Conservation (phyloP, 164 flowering plant genomes). For the Piper longum region DNA sequence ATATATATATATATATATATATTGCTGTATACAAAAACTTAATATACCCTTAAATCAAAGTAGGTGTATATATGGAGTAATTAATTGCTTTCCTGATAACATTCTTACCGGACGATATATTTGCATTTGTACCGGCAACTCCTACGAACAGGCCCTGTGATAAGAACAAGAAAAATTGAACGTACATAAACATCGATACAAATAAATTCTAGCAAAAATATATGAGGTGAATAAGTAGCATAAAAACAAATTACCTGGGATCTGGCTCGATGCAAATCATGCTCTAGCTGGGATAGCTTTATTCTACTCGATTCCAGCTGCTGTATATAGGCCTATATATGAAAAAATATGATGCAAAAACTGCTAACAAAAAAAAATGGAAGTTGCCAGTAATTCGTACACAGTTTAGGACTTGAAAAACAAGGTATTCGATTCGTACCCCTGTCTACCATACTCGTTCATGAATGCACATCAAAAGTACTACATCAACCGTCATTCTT, state of each 20-base stretch:
- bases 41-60: background rate
- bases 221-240: no score
- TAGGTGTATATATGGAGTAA: background rate
- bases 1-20: no score
- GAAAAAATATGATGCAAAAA: background rate
- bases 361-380: background rate
- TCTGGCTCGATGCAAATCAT: conserved; percentile 86
- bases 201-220: no score
- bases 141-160: conserved; percentile 56
- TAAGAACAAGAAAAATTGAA: background rate
- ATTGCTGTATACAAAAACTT: no score
- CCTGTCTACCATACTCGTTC: background rate
- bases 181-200: no score
- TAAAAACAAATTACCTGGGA: conserved; percentile 43
- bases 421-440: background rate
- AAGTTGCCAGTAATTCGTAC: no score
- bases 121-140: conserved; percentile 39
- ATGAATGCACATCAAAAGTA: background rate
- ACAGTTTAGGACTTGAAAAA: no score
- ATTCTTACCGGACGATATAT: conserved; percentile 51
- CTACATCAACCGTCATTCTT: background rate
- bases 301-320: conserved; percentile 89
- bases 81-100: background rate
- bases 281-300: conserved; percentile 79
- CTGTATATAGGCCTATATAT: conserved; percentile 79